These are phyloP conservation scores for Hygrophorus pudorinus DNA, from an alignment of 768 basidiomycete genomes.

Conservation along the genomic window DNA sequence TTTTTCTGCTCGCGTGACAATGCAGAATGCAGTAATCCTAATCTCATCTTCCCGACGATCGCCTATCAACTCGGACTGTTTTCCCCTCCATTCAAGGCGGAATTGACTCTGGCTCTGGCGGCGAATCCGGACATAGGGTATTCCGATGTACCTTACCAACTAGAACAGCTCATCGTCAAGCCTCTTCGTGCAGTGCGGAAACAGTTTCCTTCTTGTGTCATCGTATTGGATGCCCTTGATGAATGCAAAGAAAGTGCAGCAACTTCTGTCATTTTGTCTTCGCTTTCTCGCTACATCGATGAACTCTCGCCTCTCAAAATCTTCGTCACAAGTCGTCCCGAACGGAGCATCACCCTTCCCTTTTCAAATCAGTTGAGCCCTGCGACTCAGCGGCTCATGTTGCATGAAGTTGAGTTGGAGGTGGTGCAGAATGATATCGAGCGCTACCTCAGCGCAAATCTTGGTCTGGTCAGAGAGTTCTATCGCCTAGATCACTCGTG, in stretches of 20 bases:
- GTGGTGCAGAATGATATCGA: conserved; percentile 11
- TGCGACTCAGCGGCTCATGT: not conserved
- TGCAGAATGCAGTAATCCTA: conserved; percentile 12
- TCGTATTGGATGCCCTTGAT: conserved; percentile 20
- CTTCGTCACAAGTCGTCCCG: conserved; percentile 21
- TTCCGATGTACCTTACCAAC: conserved; percentile 8
- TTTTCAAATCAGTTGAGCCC: not conserved
- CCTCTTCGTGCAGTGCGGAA: not conserved
- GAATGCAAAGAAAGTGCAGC: conserved; percentile 13
- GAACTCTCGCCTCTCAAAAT: conserved; percentile 7
- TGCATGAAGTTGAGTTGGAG: conserved; percentile 2
- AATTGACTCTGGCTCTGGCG: conserved; percentile 5
- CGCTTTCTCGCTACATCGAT: not conserved
- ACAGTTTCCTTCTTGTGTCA: not conserved
- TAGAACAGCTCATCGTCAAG: conserved; percentile 9
- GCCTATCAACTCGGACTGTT: conserved; percentile 17
- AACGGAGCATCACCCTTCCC: conserved; percentile 12
- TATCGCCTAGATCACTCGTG: conserved; percentile 6
- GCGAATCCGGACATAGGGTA: conserved; percentile 9
- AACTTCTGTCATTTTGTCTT: conserved; percentile 4
- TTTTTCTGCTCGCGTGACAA: conserved; percentile 25
- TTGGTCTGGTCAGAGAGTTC: conserved; percentile 7
- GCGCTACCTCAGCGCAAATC: conserved; percentile 8
- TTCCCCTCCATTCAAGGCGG: not conserved
- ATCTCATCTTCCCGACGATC: conserved; percentile 19